Evolutionary conservation across 116 monocot genomes (phyloP), one percentile per base, ranked within the genome.

Genomic region (Cymodocea nodosa): DNA sequence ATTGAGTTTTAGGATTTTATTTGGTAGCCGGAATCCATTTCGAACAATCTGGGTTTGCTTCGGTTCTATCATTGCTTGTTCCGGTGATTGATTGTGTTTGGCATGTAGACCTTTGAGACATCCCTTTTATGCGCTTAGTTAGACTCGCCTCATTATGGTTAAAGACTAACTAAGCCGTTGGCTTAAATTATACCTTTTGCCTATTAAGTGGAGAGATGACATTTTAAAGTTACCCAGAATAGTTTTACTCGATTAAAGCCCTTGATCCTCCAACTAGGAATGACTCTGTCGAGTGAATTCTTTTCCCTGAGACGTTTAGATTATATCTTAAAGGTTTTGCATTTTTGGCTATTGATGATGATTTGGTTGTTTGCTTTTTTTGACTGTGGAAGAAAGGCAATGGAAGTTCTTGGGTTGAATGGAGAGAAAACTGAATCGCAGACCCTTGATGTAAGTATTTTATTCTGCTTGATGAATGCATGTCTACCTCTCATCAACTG

Each of bases 331-430:
- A n/a, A 67, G 12, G 12, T 67, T 52, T 18, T 52, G 1, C 24
- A 52, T 66, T 66, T 19, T 14, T 51, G 0, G 10, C 25, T 12
- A 0, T n/a, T 22, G 15, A 30, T n/a, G 30, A 10, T 67, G 30
- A 34, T 18, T 35, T 50, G 1, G 1, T 65, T 24, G 17, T 52
- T 53, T 17, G 30, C 30, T 34, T 15, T 15, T 54, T 15, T 81
- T 62, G 83, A 87, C 62, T 78, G 83, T 57, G 87, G 81, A 55
- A 72, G 65, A 65, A 81, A 78, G 60, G 87, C 87, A 22, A 70
- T 83, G 80, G 81, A 87, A 69, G 62, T 83, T 58, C 83, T 87
- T 48, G 83, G 81, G 23, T 65, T 78, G n/a, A 73, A 49, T 50
- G 71, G 72, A 69, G 74, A 52, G 11, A 75, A 76, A 37, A 51